Evolutionary conservation across 768 basidiomycete genomes (phyloP), one percentile per base, ranked within the genome.

Genomic region (Piloderma croceum): DNA sequence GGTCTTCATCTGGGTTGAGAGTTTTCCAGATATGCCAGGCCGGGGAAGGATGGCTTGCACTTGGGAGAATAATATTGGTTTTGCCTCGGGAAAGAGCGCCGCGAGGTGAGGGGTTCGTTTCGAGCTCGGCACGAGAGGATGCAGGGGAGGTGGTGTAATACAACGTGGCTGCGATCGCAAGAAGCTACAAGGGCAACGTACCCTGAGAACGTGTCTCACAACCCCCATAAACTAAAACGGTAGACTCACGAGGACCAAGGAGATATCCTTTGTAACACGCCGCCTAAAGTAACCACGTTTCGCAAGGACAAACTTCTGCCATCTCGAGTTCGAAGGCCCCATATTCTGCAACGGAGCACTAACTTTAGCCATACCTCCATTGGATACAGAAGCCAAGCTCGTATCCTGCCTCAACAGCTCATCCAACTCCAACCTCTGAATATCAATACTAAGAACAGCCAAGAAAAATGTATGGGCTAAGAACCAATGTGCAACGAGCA

Each of bases 401-500:
- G 79, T 62, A 46, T 83, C 79, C 56, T 89, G 89, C 6, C 78
- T 76, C 17, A 96, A 67, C 7, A 98, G 71, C 58, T 99, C 90
- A 42, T 88, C 84, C 32, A 94, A 71, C 84, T 92, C 94, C 19
- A 99, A 64, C 34, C 94, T 79, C 50, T 96, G 92, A 34, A 97
- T 81, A 66, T 99, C 94, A 50, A 99, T 96, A 0, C 90, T 91
- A 18, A 99, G 67, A 20, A 96, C 91, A 6, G 93, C 87, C 48
- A 93, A 71, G 64, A 94, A 97, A 65, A 97, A 94, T 0, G 91
- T 96, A 55, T 96, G 90, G 12, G 94, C 84, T 45, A 98, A 73
- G 66, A 93, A 94, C 91, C 91, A 98, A 59, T 98, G 93, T 12
- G 91, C 92, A 22, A 97, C 85, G 17, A 97, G 73, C 9, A 97